Percentiles rank a stretch among this genome's conserved stretches.
Conservation (phyloP, 2,329 filamentous ascomycete species). For the Xylaria sp. region DNA sequence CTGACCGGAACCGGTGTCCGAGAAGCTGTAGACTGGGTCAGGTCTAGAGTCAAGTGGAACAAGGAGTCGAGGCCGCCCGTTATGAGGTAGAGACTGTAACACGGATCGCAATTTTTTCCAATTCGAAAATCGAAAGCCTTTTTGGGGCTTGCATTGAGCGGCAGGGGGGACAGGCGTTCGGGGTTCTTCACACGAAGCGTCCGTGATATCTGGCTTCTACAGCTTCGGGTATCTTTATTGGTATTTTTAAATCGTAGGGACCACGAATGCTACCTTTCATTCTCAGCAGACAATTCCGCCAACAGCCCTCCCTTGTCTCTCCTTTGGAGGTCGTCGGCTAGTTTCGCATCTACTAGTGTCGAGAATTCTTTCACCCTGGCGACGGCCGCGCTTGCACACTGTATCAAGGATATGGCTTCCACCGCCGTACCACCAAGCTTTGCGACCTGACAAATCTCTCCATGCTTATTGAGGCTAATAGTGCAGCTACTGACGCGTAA, state of each 20-base stretch:
- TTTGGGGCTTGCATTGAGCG: slow-evolving; percentile 38
- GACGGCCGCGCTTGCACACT: slow-evolving; percentile 76
- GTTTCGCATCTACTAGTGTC: slow-evolving; percentile 70
- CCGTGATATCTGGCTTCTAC: slow-evolving; percentile 26
- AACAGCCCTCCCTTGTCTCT: slow-evolving; percentile 80
- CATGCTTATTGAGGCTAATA: slow-evolving; percentile 85
- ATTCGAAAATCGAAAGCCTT: slow-evolving; percentile 29
- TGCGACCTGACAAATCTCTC: slow-evolving; percentile 88
- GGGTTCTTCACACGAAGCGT: slow-evolving; percentile 25
- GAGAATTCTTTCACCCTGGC: slow-evolving; percentile 82
- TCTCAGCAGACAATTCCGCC: slow-evolving; percentile 81
- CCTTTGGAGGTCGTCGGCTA: slow-evolving; percentile 79
- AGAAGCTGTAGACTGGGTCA: slow-evolving; percentile 97
- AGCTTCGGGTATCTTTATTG: slow-evolving; percentile 47
- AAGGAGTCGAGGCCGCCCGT: slow-evolving; percentile 90
- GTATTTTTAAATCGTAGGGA: slow-evolving; percentile 22
- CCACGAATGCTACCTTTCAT: slow-evolving; percentile 67
- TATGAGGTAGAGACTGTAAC: slow-evolving; percentile 68
- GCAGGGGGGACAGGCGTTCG: slow-evolving; percentile 37
- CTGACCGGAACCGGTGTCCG: slow-evolving; percentile 84
- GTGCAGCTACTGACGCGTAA: slow-evolving; percentile 75
- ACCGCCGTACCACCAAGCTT: slow-evolving; percentile 87
- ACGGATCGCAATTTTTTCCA: slow-evolving; percentile 16
- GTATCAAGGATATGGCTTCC: slow-evolving; percentile 78
- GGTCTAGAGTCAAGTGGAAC: slow-evolving; percentile 93